These are phyloP conservation scores for Trichomonascaceae sp. DNA, from an alignment of 1,139 yeast species.

Conservation along the genomic window DNA sequence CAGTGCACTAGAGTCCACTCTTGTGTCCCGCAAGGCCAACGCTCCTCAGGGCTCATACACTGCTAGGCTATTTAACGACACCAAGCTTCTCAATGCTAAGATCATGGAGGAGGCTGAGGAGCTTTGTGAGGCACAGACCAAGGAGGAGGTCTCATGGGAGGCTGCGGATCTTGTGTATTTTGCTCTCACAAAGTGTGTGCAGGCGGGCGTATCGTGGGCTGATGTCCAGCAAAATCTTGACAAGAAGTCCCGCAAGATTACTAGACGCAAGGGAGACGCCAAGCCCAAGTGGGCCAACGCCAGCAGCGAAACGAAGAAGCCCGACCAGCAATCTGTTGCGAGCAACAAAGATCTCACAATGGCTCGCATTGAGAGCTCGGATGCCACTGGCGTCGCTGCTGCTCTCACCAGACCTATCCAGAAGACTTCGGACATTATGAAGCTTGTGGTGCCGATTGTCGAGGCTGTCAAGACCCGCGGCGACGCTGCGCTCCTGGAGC, in stretches of 20 bases:
- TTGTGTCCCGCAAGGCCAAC: constrained; percentile 33
- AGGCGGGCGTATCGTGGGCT: constrained; percentile 62
- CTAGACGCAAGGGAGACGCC: constrained; percentile 94
- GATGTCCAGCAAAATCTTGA: constrained; percentile 82
- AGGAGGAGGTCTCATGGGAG: constrained; percentile 86
- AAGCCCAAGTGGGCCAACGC: constrained; percentile 53
- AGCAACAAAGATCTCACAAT: constrained; percentile 13
- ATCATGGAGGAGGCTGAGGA: constrained; percentile 96
- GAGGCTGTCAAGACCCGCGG: constrained; percentile 66
- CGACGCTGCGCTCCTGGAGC: constrained; percentile 73
- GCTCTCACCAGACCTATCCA: constrained; percentile 77
- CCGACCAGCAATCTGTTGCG: constrained; percentile 8
- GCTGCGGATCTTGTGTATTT: constrained; percentile 92
- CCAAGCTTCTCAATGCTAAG: constrained; percentile 63
- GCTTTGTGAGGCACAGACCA: constrained; percentile 62
- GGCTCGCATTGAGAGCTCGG: constrained; percentile 45
- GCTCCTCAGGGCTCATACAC: constrained; percentile 94
- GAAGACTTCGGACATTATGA: constrained; percentile 83
- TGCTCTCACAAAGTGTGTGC: constrained; percentile 74
- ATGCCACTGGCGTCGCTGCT: constrained; percentile 45
- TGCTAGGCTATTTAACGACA: constrained; percentile 71
- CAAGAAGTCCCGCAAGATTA: constrained; percentile 68
- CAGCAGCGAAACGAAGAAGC: constrained; percentile 10
- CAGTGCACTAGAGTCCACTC: constrained; percentile 49
- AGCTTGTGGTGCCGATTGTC: constrained; percentile 79